Evolutionary conservation across 2,329 filamentous ascomycete genomes (phyloP), one percentile per base, ranked within the genome.

Genomic region (Stachybotrys elegans): DNA sequence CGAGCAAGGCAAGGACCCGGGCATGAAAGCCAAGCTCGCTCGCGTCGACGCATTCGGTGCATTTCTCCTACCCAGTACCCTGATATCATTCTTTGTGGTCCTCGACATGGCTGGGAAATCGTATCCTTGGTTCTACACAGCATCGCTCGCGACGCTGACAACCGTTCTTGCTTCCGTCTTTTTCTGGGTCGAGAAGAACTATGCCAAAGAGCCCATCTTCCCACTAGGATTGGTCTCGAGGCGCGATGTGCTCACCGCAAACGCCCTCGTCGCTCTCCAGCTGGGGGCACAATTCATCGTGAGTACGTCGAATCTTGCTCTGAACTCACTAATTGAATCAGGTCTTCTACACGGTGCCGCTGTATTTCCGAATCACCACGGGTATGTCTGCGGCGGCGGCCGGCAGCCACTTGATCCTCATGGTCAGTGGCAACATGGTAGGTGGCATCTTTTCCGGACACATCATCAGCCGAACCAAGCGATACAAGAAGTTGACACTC

Each of bases 291-390:
- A 39, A 21, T 22, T 39, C 19, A 39, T 23, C 16, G 36, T 23
- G 21, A 7, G 36, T 22, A 14, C 9, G 14, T 29, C 25, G 23
- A 7, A 8, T 5, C 13, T 17, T 11, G 6, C 21, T 19, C 12
- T 17, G n/a, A 6, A 36, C 12, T 16, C 5, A 9, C 7, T 36
- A 5, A 16, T 6, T 36, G 34, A 36, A 16, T 36, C 20, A 39
- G 36, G 36, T 23, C 36, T 39, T 39, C 36, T 39, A 39, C 36
- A 39, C 36, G 6, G 36, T 39, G n/a, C 36, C 36, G 4, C 8
- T 39, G 16, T 39, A 39, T 16, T 39, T 39, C 36, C 17, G 22
- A 22, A 23, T 23, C 19, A 23, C 22, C 4, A 39, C 36, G 4
- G 36, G 36, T 21, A 39, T 39, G 36, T 39, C 36, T 7, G 21